Evolutionary conservation across 495 filamentous ascomycete species (phyloP).

Genomic region (Jackrogersella multiformis): DNA sequence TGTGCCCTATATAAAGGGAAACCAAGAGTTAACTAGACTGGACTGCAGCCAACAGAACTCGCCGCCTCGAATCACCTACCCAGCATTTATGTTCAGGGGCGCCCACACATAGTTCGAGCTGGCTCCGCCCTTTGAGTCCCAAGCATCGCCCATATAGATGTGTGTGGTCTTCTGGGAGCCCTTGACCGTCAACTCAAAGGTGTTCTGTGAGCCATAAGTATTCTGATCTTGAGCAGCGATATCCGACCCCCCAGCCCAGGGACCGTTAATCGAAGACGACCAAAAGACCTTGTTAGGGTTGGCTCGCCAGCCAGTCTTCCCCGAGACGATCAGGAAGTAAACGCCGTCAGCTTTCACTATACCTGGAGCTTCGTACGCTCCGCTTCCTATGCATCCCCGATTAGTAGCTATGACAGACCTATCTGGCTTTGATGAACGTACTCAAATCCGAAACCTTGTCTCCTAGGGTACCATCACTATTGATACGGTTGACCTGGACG

Average conservation of each 20-base stretch:
- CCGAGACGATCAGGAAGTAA: constrained; percentile 57
- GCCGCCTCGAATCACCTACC: constrained; percentile 28
- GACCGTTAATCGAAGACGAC: constrained; percentile 45
- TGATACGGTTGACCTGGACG: constrained; percentile 58
- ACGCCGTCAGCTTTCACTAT: constrained; percentile 52
- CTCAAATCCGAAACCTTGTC: constrained; percentile 43
- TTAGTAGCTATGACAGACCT: constrained; percentile 3
- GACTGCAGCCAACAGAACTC: background rate
- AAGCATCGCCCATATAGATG: constrained; percentile 58
- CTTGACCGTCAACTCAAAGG: constrained; percentile 53
- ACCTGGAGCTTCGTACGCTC: constrained; percentile 57
- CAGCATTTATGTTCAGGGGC: constrained; percentile 49
- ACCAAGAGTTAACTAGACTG: background rate
- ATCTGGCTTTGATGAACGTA: constrained; percentile 7
- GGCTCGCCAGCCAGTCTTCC: constrained; percentile 54
- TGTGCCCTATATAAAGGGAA: constrained; percentile 31
- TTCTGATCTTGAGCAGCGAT: constrained; percentile 55
- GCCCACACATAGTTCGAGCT: constrained; percentile 55
- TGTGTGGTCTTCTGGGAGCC: constrained; percentile 53
- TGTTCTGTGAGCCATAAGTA: constrained; percentile 58
- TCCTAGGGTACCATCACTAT: constrained; percentile 51
- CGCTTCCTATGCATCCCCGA: constrained; percentile 30
- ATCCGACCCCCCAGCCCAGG: constrained; percentile 51
- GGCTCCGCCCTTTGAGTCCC: constrained; percentile 54
- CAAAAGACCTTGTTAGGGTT: constrained; percentile 59